Conservation (phyloP, 495 filamentous ascomycete species). For the Penicillium parvum region DNA sequence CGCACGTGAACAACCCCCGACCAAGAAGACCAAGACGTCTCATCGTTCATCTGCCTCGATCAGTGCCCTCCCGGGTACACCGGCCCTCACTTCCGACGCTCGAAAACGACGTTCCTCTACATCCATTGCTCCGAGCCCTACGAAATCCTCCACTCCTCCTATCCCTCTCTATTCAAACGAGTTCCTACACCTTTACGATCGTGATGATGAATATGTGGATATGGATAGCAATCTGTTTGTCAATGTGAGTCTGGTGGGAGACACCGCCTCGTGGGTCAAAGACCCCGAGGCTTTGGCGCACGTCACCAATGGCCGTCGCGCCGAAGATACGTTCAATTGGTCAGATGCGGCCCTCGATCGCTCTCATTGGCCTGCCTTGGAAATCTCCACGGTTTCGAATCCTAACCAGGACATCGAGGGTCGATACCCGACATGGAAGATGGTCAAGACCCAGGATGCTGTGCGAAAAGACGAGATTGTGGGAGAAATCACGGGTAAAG, state of each 20-base stretch:
- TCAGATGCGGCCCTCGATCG: constrained; percentile 52
- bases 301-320: constrained; percentile 37
- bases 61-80: constrained; percentile 48
- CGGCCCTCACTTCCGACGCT: constrained; percentile 32
- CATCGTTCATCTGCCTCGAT: constrained; percentile 71
- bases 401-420: constrained; percentile 38
- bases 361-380: constrained; percentile 46
- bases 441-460: constrained; percentile 58
- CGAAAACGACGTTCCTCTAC: constrained; percentile 52
- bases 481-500: constrained; percentile 80
- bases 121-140: constrained; percentile 48
- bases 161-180: constrained; percentile 60
- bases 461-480: constrained; percentile 66
- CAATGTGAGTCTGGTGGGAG: constrained; percentile 60
- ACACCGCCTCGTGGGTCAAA: constrained; percentile 68
- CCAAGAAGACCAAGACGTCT: constrained; percentile 71
- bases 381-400: constrained; percentile 45
- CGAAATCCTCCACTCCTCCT: constrained; percentile 42
- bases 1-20: constrained; percentile 51
- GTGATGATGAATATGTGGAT: constrained; percentile 47
- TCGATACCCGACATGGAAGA: constrained; percentile 60
- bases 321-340: constrained; percentile 47
- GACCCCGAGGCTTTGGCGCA: constrained; percentile 49
- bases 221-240: constrained; percentile 58
- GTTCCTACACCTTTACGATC: constrained; percentile 67